Evolutionary conservation across 2,329 filamentous ascomycete species (phyloP), one percentile per base, ranked within the genome.

Genomic region (Emergomyces orientalis): DNA sequence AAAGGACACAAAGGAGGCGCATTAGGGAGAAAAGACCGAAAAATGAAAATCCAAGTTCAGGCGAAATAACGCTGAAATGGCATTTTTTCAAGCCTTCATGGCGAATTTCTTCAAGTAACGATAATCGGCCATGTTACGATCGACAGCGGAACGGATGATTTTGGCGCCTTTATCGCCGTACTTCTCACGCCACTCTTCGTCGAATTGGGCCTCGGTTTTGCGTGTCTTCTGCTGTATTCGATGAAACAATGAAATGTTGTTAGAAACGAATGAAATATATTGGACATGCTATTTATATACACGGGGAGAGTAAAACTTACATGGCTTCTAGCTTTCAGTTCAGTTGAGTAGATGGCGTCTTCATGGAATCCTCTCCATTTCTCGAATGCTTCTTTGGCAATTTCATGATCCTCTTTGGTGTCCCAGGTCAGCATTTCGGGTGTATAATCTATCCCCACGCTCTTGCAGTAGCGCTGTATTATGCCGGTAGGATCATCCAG

Each of bases 361-460:
- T 97, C 89, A 75, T 97, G 94, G 79, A 96, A 97, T 13, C 94
- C 94, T 68, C 87, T 89, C 94, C 94, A 97, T 80, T 99, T 97
- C 78, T 92, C 91, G 77, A 97, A 97, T 22, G 86, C 87, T 66
- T 85, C 82, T 67, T 83, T 81, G 2, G 92, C 93, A 65, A 84
- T 79, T 60, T 77, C 69, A 68, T 91, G 86, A 69, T 88, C 87
- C 67, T 89, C 87, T 60, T 88, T 86, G 34, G 87, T 86, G 65
- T 89, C 84, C 94, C 94, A 97, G 63, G 83, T 81, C 65, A 99
- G 81, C 92, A 97, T 96, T 17, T 84, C 80, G 0, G 86, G 84
- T 54, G 79, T 79, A 75, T 88, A 99, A 19, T 89, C 83, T 64
- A 97, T 81, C 32, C 88, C 91, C 17, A 91, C 89, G 68, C 87